These are phyloP conservation scores for Penicillium crustosum DNA, from an alignment of 2,329 filamentous ascomycete genomes.

Conservation along the genomic window DNA sequence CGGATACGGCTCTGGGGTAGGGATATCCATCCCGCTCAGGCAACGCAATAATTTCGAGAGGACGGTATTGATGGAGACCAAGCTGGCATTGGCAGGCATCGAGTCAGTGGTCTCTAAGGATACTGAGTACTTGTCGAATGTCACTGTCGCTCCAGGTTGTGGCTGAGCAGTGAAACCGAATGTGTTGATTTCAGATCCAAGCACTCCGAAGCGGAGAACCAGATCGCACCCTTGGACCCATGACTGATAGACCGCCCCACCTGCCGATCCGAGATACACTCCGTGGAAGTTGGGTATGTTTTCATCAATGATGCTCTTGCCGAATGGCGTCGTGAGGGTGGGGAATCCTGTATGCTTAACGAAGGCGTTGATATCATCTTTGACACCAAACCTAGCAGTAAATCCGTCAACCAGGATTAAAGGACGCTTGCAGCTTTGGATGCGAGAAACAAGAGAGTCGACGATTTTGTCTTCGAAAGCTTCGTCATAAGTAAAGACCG, in stretches of 20 bases:
- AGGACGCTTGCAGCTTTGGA: constrained; percentile 42
- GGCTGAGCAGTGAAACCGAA: background rate
- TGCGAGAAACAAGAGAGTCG: background rate
- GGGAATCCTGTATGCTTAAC: constrained; percentile 47
- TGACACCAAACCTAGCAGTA: constrained; percentile 40
- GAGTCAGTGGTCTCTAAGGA: background rate
- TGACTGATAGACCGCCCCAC: background rate
- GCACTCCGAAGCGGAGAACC: constrained; percentile 43
- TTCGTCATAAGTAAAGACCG: constrained; percentile 11
- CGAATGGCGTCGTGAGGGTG: constrained; percentile 48
- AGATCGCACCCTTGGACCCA: constrained; percentile 35
- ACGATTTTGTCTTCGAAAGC: constrained; percentile 37
- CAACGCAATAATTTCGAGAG: background rate
- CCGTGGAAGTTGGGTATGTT: constrained; percentile 49
- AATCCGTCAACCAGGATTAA: constrained; percentile 55
- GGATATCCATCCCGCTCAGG: background rate
- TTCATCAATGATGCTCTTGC: constrained; percentile 53
- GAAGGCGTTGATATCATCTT: constrained; percentile 33
- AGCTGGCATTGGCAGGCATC: background rate
- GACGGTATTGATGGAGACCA: background rate
- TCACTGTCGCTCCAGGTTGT: background rate
- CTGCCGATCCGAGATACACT: constrained; percentile 43
- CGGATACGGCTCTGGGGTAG: background rate
- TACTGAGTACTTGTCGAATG: background rate
- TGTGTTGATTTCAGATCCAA: background rate